Evolutionary conservation across 257 asterid species (phyloP).

Genomic region (Cinchona pubescens): DNA sequence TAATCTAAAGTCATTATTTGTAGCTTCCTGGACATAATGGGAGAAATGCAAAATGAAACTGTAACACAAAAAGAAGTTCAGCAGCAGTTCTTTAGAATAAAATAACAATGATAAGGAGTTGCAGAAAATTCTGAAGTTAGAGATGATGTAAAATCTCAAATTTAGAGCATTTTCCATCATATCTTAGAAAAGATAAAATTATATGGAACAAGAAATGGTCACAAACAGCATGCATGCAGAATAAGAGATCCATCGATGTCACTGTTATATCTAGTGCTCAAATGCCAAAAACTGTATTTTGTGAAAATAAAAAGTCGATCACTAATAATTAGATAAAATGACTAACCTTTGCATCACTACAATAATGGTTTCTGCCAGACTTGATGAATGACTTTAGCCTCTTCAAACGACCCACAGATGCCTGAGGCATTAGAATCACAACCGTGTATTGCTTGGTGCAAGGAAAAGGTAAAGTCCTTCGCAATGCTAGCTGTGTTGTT

Average conservation of each 20-base stretch:
- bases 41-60: not conserved
- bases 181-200: not conserved
- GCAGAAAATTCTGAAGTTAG: not conserved
- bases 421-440: conserved; percentile 91
- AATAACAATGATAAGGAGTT: too few species aligned
- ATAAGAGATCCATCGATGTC: not conserved
- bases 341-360: conserved; percentile 73
- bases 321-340: not conserved
- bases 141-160: not conserved
- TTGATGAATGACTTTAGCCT: conserved; percentile 46
- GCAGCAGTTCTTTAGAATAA: not conserved
- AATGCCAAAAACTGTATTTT: not conserved
- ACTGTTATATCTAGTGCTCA: not conserved
- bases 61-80: not conserved
- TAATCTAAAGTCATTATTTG: conserved; percentile 2
- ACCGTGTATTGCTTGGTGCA: conserved; percentile 85
- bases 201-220: not conserved
- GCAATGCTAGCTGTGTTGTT: conserved; percentile 73
- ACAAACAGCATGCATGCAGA: not conserved
- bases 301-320: not conserved
- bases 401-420: conserved; percentile 55
- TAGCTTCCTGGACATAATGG: not conserved
- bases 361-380: conserved; percentile 28
- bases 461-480: conserved; percentile 73
- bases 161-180: not conserved